A percentile compares a stretch with the other conserved stretches of the same genome.
These are phyloP conservation scores for Phylloporus arenicola DNA, from an alignment of 768 basidiomycete genomes.

Conservation along the genomic window DNA sequence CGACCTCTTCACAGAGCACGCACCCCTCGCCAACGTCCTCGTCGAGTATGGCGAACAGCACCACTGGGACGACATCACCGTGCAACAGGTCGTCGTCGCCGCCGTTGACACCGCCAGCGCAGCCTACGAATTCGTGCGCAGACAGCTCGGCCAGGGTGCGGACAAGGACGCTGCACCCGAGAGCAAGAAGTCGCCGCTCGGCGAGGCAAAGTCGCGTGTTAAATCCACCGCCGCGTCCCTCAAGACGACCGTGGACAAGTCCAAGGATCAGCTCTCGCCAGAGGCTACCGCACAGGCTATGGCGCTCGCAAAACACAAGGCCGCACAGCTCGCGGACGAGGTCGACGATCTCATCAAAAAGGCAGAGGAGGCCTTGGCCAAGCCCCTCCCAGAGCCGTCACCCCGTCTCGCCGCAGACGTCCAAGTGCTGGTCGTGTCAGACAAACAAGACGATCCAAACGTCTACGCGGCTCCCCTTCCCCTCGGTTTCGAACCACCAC, in stretches of 20 bases:
- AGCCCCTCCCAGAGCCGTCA: slow-evolving; percentile 26
- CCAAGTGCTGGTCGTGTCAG: slow-evolving; percentile 23
- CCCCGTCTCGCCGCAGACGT: slow-evolving; percentile 23
- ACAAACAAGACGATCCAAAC: slow-evolving; percentile 25
- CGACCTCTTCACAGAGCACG: slow-evolving; percentile 76
- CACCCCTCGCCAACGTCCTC: slow-evolving; percentile 73
- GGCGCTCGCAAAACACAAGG: slow-evolving; percentile 41
- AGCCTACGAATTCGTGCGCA: slow-evolving; percentile 47
- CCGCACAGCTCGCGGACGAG: slow-evolving; percentile 53
- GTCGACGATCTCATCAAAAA: slow-evolving; percentile 61
- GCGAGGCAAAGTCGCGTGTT: slow-evolving; percentile 41
- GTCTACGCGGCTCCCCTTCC: slow-evolving; percentile 70
- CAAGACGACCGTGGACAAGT: slow-evolving; percentile 46
- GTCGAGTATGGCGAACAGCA: slow-evolving; percentile 77
- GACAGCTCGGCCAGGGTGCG: slow-evolving; percentile 31
- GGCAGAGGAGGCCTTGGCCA: slow-evolving; percentile 68
- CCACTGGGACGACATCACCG: slow-evolving; percentile 73
- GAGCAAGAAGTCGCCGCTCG: slow-evolving; percentile 32
- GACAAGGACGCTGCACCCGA: slow-evolving; percentile 33
- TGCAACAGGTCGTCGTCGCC: slow-evolving; percentile 51
- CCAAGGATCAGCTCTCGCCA: slow-evolving; percentile 24
- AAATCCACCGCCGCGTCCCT: slow-evolving; percentile 39
- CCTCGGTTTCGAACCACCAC: slow-evolving; percentile 91
- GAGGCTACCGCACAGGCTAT: slow-evolving; percentile 32
- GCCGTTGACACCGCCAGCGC: slow-evolving; percentile 45